Percentiles rank a stretch among this genome's conserved stretches.
phyloP scores from a whole-genome alignment of 305 asterid genomes.

The Fraxinus latifolia region DNA sequence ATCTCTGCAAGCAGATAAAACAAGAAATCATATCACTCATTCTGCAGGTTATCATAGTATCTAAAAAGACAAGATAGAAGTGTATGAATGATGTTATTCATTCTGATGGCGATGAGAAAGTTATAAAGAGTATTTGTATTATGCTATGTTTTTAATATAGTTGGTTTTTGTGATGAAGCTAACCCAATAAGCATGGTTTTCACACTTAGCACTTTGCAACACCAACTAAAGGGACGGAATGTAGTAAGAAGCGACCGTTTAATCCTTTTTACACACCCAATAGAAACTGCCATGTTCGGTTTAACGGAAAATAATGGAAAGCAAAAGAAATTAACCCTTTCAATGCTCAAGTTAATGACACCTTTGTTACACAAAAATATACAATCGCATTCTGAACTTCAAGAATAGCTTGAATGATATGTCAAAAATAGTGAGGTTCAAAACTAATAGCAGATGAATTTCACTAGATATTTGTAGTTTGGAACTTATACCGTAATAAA shows the following conservation, averaged over 20 bases:
- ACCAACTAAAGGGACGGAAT: not conserved
- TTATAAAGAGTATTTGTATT: not conserved
- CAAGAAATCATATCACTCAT: slow-evolving; percentile 4
- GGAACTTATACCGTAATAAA: not conserved
- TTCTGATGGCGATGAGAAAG: not conserved
- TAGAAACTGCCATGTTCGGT: not conserved
- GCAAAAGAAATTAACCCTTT: not conserved
- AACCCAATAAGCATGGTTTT: not conserved
- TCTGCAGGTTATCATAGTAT: not conserved
- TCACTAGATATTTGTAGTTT: not conserved
- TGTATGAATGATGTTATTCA: not conserved
- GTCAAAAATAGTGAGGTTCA: not conserved
- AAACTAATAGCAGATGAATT: not conserved
- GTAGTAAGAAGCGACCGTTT: not conserved
- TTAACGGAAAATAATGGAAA: not conserved
- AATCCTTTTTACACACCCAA: not conserved
- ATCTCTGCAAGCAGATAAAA: slow-evolving; percentile 56
- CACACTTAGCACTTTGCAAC: not conserved
- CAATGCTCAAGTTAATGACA: not conserved
- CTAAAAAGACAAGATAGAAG: not conserved
- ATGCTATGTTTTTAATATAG: not conserved
- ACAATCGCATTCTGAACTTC: not conserved
- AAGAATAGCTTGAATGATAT: not conserved
- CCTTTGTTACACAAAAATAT: not conserved
- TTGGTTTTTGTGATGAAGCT: not conserved